Evolutionary conservation across 768 basidiomycete genomes (phyloP), one percentile per base, ranked within the genome.

Genomic region (Naganishia kalamii): DNA sequence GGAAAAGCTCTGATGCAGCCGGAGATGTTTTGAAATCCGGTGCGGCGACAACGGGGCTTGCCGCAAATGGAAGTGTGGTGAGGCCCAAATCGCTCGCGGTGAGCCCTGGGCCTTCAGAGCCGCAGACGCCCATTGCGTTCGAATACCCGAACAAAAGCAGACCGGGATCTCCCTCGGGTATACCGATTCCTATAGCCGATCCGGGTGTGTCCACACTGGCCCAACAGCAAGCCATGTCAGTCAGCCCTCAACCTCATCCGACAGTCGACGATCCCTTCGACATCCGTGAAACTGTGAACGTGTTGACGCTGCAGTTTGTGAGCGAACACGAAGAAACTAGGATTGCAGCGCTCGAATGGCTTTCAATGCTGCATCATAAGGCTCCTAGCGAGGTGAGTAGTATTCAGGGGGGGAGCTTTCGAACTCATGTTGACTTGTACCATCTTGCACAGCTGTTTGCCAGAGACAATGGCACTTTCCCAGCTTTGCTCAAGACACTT

Each of bases 361-460:
- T 99, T 41, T 87, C 96, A 63, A 99, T 99, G 96, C 80, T 99
- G 59, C 96, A 99, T 79, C 89, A 93, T 76, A 97, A 98, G 74
- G 92, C 92, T 13, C 96, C 96, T 0, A 90, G 88, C 79, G 94
- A 94, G 85, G 92, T 88, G 67, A 49, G 73, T 60, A 12, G 25
- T 59, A n/a, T 59, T 40, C 54, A 49, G 46, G 27, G 23, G 63
- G 19, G 71, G 43, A 54, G 21, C 23, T 54, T 15, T 13, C 15
- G n/a, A 23, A 12, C 13, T 48, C 52, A 64, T 65, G 37, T 59
- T 37, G 63, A 11, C 51, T 37, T 7, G 37, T 19, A 35, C 4
- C 33, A n/a, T 3, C 37, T 19, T 13, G 6, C 35, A 35, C 62
- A 97, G 93, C 94, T 96, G 67, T 80, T 98, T 47, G 88, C 91